Evolutionary conservation across 2,329 filamentous ascomycete species (phyloP).

Genomic region (Grosmannia huntii): DNA sequence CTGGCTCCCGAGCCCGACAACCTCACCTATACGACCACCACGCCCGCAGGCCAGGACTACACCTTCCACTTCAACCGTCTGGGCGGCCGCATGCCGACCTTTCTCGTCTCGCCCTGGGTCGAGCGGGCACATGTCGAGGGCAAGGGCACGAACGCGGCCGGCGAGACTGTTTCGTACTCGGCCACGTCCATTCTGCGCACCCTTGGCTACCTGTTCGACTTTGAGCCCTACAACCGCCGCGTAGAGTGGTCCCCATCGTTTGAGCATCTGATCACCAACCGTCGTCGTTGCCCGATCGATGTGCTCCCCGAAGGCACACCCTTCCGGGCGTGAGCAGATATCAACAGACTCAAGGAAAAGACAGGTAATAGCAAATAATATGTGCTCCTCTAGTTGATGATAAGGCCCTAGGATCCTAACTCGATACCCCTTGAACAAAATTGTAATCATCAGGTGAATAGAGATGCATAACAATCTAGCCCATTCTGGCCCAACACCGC

Average conservation of each 20-base stretch:
- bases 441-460: too few relatives aligned
- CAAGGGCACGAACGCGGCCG: slow-evolving; percentile 20
- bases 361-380: too few relatives aligned
- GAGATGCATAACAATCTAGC: too few relatives aligned
- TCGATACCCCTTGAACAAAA: too few relatives aligned
- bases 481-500: too few relatives aligned
- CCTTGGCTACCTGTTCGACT: slow-evolving; percentile 27
- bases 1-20: slow-evolving; percentile 25
- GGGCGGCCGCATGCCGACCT: slow-evolving; percentile 28
- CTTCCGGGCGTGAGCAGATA: background rate
- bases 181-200: slow-evolving; percentile 30
- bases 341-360: background rate
- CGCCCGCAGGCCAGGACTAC: slow-evolving; percentile 21
- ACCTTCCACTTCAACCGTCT: slow-evolving; percentile 28
- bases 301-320: slow-evolving; percentile 7
- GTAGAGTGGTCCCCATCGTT: slow-evolving; percentile 26
- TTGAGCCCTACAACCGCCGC: slow-evolving; percentile 24
- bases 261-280: slow-evolving; percentile 13
- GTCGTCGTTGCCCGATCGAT: slow-evolving; percentile 1
- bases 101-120: slow-evolving; percentile 31
- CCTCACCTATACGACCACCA: slow-evolving; percentile 22
- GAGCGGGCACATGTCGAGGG: slow-evolving; percentile 26
- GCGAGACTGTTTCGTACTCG: slow-evolving; percentile 24
- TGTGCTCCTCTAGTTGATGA: too few relatives aligned
- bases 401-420: too few relatives aligned